phyloP scores from a whole-genome alignment of 2,329 filamentous ascomycete genomes.

The Orbilia brochopaga region DNA sequence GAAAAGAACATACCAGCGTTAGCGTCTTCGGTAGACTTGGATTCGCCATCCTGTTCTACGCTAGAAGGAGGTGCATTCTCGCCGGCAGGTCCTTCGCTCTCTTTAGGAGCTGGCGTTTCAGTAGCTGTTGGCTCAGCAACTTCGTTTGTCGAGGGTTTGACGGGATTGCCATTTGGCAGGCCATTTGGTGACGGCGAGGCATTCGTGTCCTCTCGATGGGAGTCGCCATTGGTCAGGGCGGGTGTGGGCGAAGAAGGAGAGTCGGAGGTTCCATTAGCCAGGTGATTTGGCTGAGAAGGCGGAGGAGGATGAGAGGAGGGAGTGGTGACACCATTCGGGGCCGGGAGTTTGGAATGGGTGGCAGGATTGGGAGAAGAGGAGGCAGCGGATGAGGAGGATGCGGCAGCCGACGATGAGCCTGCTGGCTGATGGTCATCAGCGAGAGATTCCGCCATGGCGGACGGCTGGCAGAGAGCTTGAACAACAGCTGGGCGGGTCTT shows the following conservation, averaged over 20 bases:
- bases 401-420: constrained; percentile 40
- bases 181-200: constrained; percentile 4
- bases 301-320: constrained; percentile 14
- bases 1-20: constrained; percentile 16
- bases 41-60: constrained; percentile 21
- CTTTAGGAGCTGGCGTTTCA: constrained; percentile 17
- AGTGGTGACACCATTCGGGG: constrained; percentile 31
- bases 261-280: constrained; percentile 22
- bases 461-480: constrained; percentile 5
- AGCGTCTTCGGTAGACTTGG: constrained; percentile 26
- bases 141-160: constrained; percentile 13
- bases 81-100: constrained; percentile 17
- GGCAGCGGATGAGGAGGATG: constrained; percentile 9
- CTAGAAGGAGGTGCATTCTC: constrained; percentile 8
- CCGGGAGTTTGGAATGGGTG: constrained; percentile 41
- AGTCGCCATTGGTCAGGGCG: constrained; percentile 19
- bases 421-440: constrained; percentile 50
- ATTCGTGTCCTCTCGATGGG: constrained; percentile 27
- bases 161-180: constrained; percentile 18
- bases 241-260: constrained; percentile 2
- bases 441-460: constrained; percentile 48
- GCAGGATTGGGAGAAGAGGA: constrained; percentile 6
- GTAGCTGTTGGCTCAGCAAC: constrained; percentile 7
- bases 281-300: constrained; percentile 17
- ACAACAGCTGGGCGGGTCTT: constrained; percentile 9